Conservation (phyloP, 768 basidiomycete genomes). For the Gyrodon lividus region DNA sequence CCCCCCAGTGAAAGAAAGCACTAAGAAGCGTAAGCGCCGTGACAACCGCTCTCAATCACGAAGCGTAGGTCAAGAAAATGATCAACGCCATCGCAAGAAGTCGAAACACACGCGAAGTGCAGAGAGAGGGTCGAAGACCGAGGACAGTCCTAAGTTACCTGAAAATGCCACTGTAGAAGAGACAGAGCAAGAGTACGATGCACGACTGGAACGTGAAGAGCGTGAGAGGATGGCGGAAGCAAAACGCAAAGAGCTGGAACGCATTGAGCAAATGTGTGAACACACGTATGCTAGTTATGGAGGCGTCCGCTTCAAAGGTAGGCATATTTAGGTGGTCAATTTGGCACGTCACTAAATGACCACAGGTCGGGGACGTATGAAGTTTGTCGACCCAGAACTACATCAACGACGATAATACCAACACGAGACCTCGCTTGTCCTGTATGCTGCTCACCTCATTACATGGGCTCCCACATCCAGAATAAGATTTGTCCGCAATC, state of each 20-base stretch:
- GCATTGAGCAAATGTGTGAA: conserved; percentile 41
- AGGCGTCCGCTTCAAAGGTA: conserved; percentile 68
- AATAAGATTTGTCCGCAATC: background rate
- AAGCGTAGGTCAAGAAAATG: conserved; percentile 25
- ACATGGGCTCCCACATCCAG: conserved; percentile 4
- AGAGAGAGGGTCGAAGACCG: conserved; percentile 4
- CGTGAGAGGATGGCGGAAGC: conserved; percentile 51
- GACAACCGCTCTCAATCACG: conserved; percentile 25
- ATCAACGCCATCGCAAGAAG: conserved; percentile 25
- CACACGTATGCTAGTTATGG: conserved; percentile 34
- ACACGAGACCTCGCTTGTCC: background rate
- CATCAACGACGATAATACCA: conserved; percentile 26
- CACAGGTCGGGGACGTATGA: conserved; percentile 65
- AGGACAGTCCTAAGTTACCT: conserved; percentile 7
- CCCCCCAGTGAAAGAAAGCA: conserved; percentile 9
- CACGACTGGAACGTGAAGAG: conserved; percentile 65
- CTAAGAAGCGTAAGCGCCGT: conserved; percentile 21
- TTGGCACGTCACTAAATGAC: background rate
- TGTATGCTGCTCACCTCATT: background rate
- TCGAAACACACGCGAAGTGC: conserved; percentile 17
- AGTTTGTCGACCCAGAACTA: conserved; percentile 60
- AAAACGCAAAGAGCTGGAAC: conserved; percentile 48
- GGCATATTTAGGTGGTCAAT: conserved; percentile 2
- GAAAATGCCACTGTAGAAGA: conserved; percentile 36
- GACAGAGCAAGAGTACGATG: conserved; percentile 74